phyloP scores from a whole-genome alignment of 306 rosid species.

The Lathyrus tuberosus region DNA sequence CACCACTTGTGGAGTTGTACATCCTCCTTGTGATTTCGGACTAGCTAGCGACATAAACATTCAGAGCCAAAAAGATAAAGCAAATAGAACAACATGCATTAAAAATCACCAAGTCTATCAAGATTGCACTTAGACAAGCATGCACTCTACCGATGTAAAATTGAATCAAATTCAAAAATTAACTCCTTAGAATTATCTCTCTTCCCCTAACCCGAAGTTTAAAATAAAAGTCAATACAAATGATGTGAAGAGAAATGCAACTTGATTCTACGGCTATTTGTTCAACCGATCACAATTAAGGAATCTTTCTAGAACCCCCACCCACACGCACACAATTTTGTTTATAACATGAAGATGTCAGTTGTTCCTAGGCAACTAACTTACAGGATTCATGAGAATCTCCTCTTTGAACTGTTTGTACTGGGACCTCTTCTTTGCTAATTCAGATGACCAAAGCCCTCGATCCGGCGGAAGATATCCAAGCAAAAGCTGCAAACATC shows the following conservation, averaged over 20 bases:
- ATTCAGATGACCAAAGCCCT: constrained; percentile 81
- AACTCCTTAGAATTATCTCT: constrained; percentile 11
- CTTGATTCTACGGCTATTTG: constrained; percentile 6
- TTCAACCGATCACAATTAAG: constrained; percentile 26
- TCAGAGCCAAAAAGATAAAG: constrained; percentile 62
- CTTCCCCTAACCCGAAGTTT: constrained; percentile 13
- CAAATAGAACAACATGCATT: constrained; percentile 14
- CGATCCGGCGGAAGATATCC: constrained; percentile 89
- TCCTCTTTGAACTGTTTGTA: constrained; percentile 92
- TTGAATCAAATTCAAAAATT: constrained; percentile 3
- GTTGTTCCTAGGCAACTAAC: constrained; percentile 43
- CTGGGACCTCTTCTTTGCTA: constrained; percentile 89
- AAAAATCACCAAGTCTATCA: constrained; percentile 33
- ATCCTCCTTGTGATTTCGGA: constrained; percentile 91
- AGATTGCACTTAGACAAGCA: constrained; percentile 21
- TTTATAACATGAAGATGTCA: not conserved
- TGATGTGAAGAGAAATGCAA: not conserved
- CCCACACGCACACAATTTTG: too few species aligned
- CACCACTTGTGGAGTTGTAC: constrained; percentile 59
- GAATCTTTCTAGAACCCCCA: not conserved
- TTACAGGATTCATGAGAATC: constrained; percentile 96
- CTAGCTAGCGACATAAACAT: constrained; percentile 95
- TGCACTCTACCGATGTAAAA: constrained; percentile 4
- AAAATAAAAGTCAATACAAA: not conserved
- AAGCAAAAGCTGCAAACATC: constrained; percentile 72